Evolutionary conservation across 306 rosid species (phyloP), one percentile per base, ranked within the genome.

Genomic region (Urtica urens): DNA sequence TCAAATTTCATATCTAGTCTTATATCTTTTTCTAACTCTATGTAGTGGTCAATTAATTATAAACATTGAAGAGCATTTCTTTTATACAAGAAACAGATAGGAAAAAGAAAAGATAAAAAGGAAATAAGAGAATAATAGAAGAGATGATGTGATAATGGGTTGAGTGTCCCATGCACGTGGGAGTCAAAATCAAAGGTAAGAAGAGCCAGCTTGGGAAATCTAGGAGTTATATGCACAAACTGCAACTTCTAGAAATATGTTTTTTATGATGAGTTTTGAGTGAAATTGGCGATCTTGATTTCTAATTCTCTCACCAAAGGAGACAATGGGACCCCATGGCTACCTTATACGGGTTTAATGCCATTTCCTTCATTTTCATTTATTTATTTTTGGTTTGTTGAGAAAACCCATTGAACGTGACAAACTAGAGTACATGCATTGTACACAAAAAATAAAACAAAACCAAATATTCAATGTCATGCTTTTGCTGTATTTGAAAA

Each of bases 161-260:
- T 16, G 38, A 49, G 54, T 49, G 54, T 49, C 54, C 24, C 54
- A 16, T 49, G 23, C 39, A 49, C 54, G 54, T 49, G 54, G 38
- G 54, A 51, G 57, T 34, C 60, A 58, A 65, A 76, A 60, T 51
- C 62, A 41, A 42, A 57, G 59, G 31, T 55, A 57, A 34, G 41
- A 26, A 20, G 46, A 57, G 66, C 58, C 60, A 63, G 57, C 68
- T 63, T 23, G 60, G 48, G 58, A 60, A 49, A 39, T 60, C 43
- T 34, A 59, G 58, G 70, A 37, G n/a, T n/a, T 55, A 23, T 33
- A 20, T 33, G 14, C 29, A 6, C 41, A 21, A n/a, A 49, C 38
- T 10, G n/a, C 0, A 19, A 10, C 43, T 51, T 33, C 57, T 51
- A 51, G 57, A 51, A 34, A 51, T 21, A 39, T 46, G 16, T 31